phyloP scores from a whole-genome alignment of 192 early-diverging fungal genomes.

The Nowakowskiella sp. region DNA sequence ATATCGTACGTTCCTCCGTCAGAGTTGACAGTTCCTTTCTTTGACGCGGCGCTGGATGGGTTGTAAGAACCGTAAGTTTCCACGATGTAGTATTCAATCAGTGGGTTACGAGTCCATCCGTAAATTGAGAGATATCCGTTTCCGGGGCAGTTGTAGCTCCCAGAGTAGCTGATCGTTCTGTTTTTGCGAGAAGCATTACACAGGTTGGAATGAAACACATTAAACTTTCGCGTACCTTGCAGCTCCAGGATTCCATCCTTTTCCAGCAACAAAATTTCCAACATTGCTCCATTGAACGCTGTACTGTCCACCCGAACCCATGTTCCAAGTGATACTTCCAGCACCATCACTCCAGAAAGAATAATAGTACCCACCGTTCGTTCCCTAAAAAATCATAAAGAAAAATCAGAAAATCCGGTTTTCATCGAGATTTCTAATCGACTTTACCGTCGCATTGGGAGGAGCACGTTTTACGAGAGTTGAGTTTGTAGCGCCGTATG shows the following conservation, averaged over 20 bases:
- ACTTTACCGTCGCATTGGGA: too few species aligned
- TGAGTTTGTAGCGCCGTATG: too few species aligned
- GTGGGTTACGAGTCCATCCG: constrained; percentile 15
- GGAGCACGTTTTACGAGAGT: too few species aligned
- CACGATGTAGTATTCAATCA: constrained; percentile 17
- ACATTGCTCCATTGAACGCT: constrained; percentile 13
- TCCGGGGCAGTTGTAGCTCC: constrained; percentile 3
- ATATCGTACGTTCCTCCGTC: too few species aligned
- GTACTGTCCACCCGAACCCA: constrained; percentile 12
- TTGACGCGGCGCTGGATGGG: not conserved
- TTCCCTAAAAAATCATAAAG: too few species aligned
- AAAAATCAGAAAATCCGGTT: too few species aligned
- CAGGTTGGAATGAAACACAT: not conserved
- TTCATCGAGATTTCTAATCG: too few species aligned
- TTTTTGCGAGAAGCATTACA: not conserved
- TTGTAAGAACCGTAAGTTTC: constrained; percentile 10
- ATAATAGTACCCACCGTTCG: constrained; percentile 19
- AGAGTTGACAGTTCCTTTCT: constrained; percentile 1
- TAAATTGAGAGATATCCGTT: constrained; percentile 14
- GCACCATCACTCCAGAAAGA: constrained; percentile 14
- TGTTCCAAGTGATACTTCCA: constrained; percentile 11
- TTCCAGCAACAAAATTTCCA: constrained; percentile 13
- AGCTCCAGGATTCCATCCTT: constrained; percentile 12
- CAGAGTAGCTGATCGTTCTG: constrained; percentile 13
- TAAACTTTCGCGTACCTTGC: constrained; percentile 1